Base-by-base conservation (phyloP, 768 basidiomycete genomes). In the Pleurotus eryngii region DNA sequence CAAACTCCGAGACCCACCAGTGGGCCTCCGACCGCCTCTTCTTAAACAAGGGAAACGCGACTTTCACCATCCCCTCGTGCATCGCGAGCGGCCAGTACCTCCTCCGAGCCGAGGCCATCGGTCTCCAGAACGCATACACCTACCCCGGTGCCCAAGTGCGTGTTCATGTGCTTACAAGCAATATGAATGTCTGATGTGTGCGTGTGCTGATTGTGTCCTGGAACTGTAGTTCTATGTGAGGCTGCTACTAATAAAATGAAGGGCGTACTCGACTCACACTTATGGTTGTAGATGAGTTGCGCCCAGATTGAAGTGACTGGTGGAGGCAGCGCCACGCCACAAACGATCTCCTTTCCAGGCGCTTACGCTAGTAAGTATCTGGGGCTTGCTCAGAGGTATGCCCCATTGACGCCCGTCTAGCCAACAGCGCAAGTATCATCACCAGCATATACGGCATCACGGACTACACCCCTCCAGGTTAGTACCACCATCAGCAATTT, bases 1-100 rank as follows among this genome's bases (percentile, higher is more conserved):
- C 45, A 61, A 61, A 62, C 39, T 57, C 61, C 15, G 59, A 65
- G 15, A 64, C 60, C 57, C 64, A 70, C 24, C 60, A 63, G 26
- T 80, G 78, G 78, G 78, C 67, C 22, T 73, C 74, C 14, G 74
- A 79, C 65, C 62, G 68, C 2, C 65, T 80, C 46, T 73, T 76
- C 57, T 63, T 72, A 24, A 76, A 76, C 64, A 74, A 75, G 57
- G 78, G 78, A 22, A 75, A 75, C 51, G 72, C 71, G 17, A 73
- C 70, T 12, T 76, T 78, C 66, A 71, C 60, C 3, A 72, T 79
- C 37, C 78, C 78, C 0, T 56, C 59, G 3, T 79, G 78, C 60
- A 70, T 79, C 49, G 60, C 65, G 8, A 49, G 69, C 20, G 78
- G 78, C 6, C 67, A 78, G 37, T 78, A 78, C 61, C 65, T 79